Evolutionary conservation across 148 eudicot species (phyloP), one percentile per base, ranked within the genome.

Genomic region (Cornus kousa): DNA sequence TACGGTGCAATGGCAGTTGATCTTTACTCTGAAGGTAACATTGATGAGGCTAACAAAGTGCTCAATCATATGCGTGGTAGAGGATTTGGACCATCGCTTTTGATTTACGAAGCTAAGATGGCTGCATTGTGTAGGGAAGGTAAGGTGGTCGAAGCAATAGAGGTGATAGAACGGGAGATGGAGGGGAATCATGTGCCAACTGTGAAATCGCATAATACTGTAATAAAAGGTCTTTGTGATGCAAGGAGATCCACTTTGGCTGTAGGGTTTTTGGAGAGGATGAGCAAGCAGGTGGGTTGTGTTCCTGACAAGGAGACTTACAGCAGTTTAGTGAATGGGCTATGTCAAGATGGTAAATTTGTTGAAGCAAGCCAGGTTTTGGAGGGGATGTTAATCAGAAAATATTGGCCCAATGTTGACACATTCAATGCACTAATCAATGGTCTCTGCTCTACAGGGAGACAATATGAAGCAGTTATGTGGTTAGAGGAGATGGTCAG

Each of bases 401-500:
- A 87, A 20, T 83, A 76, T 71, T 88, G 93, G 89, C 97, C 97
- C 66, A 78, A 79, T 31, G 68, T 24, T 43, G 75, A 78, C 2
- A 85, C 82, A n/a, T 90, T 71, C 60, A 83, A 35, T 74, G 86
- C 77, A 74, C 75, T 93, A 48, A 89, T 95, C 66, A 79, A n/a
- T 75, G 99, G 99, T 17, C 95, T 95, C 80, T 91, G 93, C 80
- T 73, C 77, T 3, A 60, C 79, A 22, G 82, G 84, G 17, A 88
- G 88, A 79, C 77, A 77, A 68, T 93, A 93, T 69, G 90, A 88
- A 85, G 97, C 94, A 17, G 84, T 81, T 71, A 76, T 89, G 87
- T 95, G 97, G 97, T 82, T 93, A 81, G 99, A 95, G 78, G 98
- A 95, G 89, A 95, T 95, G 98, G 86, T 95, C 71, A 87, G 92